A percentile compares a stretch with the other conserved stretches of the same genome.
phyloP scores from a whole-genome alignment of 495 filamentous ascomycete species.

The Chaetomidium leptoderma region DNA sequence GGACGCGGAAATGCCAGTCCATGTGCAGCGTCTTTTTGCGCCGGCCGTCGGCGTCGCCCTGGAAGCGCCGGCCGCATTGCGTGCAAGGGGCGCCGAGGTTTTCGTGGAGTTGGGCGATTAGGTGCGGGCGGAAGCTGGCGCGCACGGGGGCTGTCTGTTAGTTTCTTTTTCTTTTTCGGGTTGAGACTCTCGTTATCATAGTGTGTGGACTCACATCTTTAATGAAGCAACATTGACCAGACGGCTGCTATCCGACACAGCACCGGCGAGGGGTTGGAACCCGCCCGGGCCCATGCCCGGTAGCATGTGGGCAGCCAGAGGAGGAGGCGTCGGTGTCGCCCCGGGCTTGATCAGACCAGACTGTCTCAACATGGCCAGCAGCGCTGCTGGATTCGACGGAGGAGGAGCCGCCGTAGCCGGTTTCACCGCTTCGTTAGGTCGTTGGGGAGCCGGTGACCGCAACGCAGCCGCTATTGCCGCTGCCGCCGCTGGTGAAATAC shows the following conservation, averaged over 20 bases:
- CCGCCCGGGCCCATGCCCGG: background rate
- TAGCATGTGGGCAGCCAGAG: slow-evolving; percentile 26
- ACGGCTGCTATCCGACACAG: slow-evolving; percentile 14
- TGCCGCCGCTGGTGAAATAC: slow-evolving; percentile 13
- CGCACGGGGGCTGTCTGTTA: background rate
- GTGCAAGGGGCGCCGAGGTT: slow-evolving; percentile 76
- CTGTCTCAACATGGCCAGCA: slow-evolving; percentile 47
- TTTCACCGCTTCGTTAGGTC: slow-evolving; percentile 5
- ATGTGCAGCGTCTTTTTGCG: slow-evolving; percentile 86
- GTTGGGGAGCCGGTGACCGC: slow-evolving; percentile 23
- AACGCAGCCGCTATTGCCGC: slow-evolving; percentile 23
- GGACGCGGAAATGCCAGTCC: slow-evolving; percentile 96
- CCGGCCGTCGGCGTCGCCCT: slow-evolving; percentile 67
- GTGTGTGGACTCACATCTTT: slow-evolving; percentile 38
- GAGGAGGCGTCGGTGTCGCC: slow-evolving; percentile 37
- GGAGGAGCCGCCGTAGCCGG: slow-evolving; percentile 17
- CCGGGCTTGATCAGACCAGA: slow-evolving; percentile 45
- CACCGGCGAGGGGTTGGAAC: slow-evolving; percentile 2
- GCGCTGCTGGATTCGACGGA: slow-evolving; percentile 36
- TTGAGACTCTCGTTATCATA: no score
- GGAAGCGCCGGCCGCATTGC: slow-evolving; percentile 86
- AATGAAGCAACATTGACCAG: slow-evolving; percentile 14
- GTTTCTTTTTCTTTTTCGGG: background rate
- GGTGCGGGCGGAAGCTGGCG: slow-evolving; percentile 69
- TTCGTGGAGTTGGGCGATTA: slow-evolving; percentile 71